Evolutionary conservation across 805 yeast species (phyloP), one percentile per base, ranked within the genome.

Genomic region (Candida gorgasii): DNA sequence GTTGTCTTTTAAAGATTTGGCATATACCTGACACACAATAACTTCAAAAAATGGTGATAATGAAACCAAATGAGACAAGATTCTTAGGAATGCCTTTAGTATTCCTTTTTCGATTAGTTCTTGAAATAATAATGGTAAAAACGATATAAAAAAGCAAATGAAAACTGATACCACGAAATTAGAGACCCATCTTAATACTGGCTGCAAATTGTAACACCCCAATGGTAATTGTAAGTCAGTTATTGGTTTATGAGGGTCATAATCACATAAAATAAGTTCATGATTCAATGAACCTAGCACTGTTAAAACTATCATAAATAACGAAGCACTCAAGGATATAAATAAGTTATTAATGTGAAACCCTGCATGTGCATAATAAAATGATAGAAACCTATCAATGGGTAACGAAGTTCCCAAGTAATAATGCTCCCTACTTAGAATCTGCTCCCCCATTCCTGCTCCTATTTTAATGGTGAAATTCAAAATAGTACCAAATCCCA

Each of bases 361-460:
- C 5, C 98, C 98, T 8, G 97, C 92, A 62, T 92, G 98, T 0
- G 98, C 98, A 65, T 92, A 92, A 63, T 87, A 92, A 64, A 92
- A 92, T 0, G 97, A 88, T 40, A 92, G 65, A 66, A 92, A 90
- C 37, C 97, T 67, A 60, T 92, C 97, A 33, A 90, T 73, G 2
- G 97, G 96, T 42, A 92, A 69, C 53, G 82, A 88, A 2, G 96
- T 88, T 1, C 98, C 97, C 46, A 92, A 63, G 62, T 87, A 89
- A 61, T 84, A 92, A 63, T 90, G 89, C 57, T 92, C 98, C 55
- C 98, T 76, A 5, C 96, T 88, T 24, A 92, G 66, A 62, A 90
- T 77, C 62, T 92, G 98, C 60, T 92, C 98, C 7, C 98, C 98
- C 98, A 92, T 92, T 39, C 98, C 98, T 32, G 96, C 93, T 2